These are phyloP conservation scores for Pluteus cervinus DNA, from an alignment of 768 basidiomycete species.

Conservation along the genomic window DNA sequence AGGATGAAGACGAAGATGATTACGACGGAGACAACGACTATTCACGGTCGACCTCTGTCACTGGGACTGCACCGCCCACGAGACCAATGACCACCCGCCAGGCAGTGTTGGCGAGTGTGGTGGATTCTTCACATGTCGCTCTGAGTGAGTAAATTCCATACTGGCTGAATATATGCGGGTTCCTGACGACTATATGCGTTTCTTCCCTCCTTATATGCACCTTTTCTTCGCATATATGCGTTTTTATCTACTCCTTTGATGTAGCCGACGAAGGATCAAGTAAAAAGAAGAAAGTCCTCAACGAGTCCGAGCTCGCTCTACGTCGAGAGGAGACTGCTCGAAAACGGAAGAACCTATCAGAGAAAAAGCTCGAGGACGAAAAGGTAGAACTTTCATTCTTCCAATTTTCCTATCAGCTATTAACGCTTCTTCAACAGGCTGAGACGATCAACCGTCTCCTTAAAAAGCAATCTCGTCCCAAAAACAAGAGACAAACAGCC, in stretches of 20 bases:
- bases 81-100: conserved; percentile 54
- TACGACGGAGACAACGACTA: conserved; percentile 12
- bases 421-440: conserved; percentile 34
- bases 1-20: conserved; percentile 29
- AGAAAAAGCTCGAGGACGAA: conserved; percentile 83
- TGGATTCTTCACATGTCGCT: conserved; percentile 64
- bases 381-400: conserved; percentile 41
- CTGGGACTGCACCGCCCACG: conserved; percentile 16
- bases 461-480: conserved; percentile 74
- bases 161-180: no score
- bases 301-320: conserved; percentile 67
- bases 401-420: neutral
- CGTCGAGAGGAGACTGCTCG: conserved; percentile 76
- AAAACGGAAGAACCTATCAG: conserved; percentile 73
- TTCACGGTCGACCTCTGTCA: conserved; percentile 18
- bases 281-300: conserved; percentile 62
- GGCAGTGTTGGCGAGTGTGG: conserved; percentile 65
- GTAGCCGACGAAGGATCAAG: conserved; percentile 19
- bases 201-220: no score
- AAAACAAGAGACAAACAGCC: conserved; percentile 52
- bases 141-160: conserved; percentile 48
- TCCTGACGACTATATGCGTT: no score
- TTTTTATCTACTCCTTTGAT: neutral
- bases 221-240: neutral
- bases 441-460: conserved; percentile 88